Evolutionary conservation across 805 yeast species (phyloP), one percentile per base, ranked within the genome.

Genomic region (Suhomyces vadensis): DNA sequence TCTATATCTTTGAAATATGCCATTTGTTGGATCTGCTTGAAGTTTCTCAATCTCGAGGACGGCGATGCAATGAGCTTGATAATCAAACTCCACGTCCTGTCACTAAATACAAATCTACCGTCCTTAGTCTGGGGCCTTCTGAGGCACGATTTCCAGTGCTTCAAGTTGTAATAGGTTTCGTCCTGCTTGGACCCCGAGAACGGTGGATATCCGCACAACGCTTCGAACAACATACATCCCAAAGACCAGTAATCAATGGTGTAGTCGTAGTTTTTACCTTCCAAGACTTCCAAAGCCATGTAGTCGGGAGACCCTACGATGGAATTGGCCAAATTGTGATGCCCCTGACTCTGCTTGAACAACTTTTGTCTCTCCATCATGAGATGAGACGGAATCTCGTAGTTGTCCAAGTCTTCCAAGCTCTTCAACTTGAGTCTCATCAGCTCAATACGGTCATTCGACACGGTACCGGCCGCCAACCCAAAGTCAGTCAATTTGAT

Each of bases 181-280:
- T 94, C 96, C 31, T 95, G 87, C 31, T 87, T 81, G 33, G 90
- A 81, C 2, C 99, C 99, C 33, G 96, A 84, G 61, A 94, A 94
- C 36, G 99, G 99, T 3, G 99, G 95, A 65, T 88, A 94, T 0
- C 99, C 98, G 51, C 94, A 94, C 45, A 94, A 78, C 37, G 97
- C 87, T 68, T 94, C 99, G 63, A 92, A 94, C 31, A 94, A 73
- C 84, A 94, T 94, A 67, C 99, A 94, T 4, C 99, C 99, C 46
- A 94, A 73, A 0, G 98, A 91, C 99, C 99, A 94, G 64, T 94
- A 94, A 71, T 94, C 99, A 46, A 95, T 95, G 11, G 99, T 92
- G 63, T 85, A 91, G 61, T 94, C 97, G 64, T 94, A 94, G 46
- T 83, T 82, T 59, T 85, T 86, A 6, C 99, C 99, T 65, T 89